Conservation (phyloP, 257 asterid species). For the Solanum paucissectum region DNA sequence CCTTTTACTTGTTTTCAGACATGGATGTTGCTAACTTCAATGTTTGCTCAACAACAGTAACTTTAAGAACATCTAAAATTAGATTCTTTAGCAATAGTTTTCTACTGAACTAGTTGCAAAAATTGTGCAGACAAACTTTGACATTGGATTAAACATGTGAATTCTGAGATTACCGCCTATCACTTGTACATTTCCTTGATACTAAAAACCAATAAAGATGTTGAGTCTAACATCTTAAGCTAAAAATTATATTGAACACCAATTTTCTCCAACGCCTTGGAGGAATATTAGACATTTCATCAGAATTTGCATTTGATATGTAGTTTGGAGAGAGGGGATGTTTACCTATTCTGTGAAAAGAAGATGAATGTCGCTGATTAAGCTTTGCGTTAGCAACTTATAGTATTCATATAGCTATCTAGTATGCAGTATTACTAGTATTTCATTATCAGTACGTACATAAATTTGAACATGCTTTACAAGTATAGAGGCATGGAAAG, state of each 20-base stretch:
- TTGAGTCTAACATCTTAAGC: background rate
- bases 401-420: background rate
- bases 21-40: background rate
- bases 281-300: too few species aligned
- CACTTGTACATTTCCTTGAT: background rate
- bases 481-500: background rate
- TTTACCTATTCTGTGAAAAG: too few species aligned
- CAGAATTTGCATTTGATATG: too few species aligned
- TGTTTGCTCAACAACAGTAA: background rate
- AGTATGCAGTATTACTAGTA: background rate
- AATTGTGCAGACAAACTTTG: background rate
- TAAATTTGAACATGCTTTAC: background rate
- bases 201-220: background rate
- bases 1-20: background rate
- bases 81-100: background rate
- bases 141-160: background rate
- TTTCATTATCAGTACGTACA: background rate
- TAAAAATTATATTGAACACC: too few species aligned
- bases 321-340: too few species aligned
- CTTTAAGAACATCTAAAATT: background rate
- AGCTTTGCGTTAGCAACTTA: background rate
- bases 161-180: background rate
- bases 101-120: background rate
- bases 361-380: too few species aligned
- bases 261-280: too few species aligned